Evolutionary conservation across 192 early-diverging fungal species (phyloP).

Genomic region (Backusella westeae): DNA sequence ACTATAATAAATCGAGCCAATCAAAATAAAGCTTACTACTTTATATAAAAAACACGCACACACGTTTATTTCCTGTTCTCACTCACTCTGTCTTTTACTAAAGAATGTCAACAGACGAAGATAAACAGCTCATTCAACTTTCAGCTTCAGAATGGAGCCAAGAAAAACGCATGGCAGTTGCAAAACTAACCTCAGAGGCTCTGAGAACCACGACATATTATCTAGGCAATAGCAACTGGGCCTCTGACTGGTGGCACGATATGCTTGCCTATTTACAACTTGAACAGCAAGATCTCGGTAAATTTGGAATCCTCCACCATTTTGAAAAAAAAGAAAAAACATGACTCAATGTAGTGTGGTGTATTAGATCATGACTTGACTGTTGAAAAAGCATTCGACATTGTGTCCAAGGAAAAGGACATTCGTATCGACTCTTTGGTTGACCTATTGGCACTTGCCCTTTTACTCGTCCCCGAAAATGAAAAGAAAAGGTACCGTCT

Average conservation of each 20-base stretch:
- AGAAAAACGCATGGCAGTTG: background rate
- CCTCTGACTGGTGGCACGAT: background rate
- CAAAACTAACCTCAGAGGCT: background rate
- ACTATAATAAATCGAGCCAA: background rate
- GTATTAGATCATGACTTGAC: background rate
- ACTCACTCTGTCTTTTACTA: background rate
- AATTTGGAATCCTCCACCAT: background rate
- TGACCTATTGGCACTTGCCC: constrained; percentile 16
- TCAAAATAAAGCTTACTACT: background rate
- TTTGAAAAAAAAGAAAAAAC: too few relatives aligned
- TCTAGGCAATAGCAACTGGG: background rate
- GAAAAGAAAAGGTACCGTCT: background rate
- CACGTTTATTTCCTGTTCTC: too few relatives aligned
- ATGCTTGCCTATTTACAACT: constrained; percentile 6
- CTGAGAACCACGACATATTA: background rate
- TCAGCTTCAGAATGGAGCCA: background rate
- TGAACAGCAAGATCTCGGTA: constrained; percentile 2
- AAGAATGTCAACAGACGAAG: background rate
- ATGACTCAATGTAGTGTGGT: background rate
- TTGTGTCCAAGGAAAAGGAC: constrained; percentile 2
- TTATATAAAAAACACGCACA: too few relatives aligned
- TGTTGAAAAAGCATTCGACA: background rate
- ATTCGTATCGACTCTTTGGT: constrained; percentile 26
- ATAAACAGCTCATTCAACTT: background rate
- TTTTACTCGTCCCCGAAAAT: background rate